Evolutionary conservation across 2,329 filamentous ascomycete genomes (phyloP).

Genomic region (Kalmusia sp.): DNA sequence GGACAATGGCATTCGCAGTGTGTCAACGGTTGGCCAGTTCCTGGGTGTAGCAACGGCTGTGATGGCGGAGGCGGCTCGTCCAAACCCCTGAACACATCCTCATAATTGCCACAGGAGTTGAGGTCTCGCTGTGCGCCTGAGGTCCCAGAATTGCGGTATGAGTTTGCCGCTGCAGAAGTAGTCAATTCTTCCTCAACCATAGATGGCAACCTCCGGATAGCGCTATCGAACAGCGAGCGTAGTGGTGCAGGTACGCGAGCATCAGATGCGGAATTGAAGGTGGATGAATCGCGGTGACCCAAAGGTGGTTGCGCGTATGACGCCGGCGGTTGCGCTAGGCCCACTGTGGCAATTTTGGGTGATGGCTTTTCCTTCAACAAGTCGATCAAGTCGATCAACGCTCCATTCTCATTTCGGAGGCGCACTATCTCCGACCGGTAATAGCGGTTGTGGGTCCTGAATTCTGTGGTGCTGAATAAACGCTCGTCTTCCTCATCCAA

Average conservation of each 20-base stretch:
- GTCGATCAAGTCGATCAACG: constrained; percentile 6
- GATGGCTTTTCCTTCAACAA: constrained; percentile 17
- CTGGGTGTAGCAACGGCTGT: constrained; percentile 3
- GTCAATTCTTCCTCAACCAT: background rate
- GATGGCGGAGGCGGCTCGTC: background rate
- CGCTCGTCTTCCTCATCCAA: constrained; percentile 2
- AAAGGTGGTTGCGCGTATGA: constrained; percentile 4
- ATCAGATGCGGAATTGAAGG: background rate
- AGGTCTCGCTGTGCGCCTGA: background rate
- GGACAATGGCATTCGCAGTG: background rate
- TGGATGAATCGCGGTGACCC: background rate
- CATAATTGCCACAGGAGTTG: constrained; percentile 10
- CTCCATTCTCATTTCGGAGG: constrained; percentile 10
- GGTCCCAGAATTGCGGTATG: background rate
- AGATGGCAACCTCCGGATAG: background rate
- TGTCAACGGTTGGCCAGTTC: constrained; percentile 4
- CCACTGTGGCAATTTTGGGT: constrained; percentile 6
- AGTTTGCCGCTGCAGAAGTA: background rate
- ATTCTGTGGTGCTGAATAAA: constrained; percentile 3
- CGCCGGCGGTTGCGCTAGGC: constrained; percentile 4
- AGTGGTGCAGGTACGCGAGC: background rate
- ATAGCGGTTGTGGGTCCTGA: constrained; percentile 10
- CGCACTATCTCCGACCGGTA: constrained; percentile 9
- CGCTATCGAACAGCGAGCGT: background rate
- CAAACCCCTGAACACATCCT: constrained; percentile 13